phyloP scores from a whole-genome alignment of 1,284 basidiomycete genomes.

The Veloporphyrellus conicus region DNA sequence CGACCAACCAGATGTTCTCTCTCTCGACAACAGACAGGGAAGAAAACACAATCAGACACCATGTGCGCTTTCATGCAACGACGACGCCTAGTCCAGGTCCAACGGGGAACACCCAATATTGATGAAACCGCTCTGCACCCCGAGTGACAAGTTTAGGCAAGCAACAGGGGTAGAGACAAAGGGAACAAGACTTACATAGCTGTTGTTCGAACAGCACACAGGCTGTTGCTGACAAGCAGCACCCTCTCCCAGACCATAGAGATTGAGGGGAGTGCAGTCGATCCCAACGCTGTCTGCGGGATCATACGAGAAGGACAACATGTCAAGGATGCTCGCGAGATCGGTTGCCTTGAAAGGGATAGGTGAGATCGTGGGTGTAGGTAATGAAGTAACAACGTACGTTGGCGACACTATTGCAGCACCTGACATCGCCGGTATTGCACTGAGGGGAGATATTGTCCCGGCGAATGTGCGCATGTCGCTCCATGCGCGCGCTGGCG shows the following conservation, averaged over 20 bases:
- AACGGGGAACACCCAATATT: constrained; percentile 28
- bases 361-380: background rate
- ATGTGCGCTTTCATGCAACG: background rate
- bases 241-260: constrained; percentile 20
- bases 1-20: background rate
- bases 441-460: constrained; percentile 5
- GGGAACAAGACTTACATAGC: constrained; percentile 14
- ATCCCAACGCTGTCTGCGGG: constrained; percentile 23
- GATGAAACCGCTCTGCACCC: constrained; percentile 15
- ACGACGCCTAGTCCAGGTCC: constrained; percentile 15
- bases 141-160: background rate
- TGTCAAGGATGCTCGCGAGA: constrained; percentile 11
- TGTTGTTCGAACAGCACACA: constrained; percentile 20
- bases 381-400: constrained; percentile 8
- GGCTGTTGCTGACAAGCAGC: constrained; percentile 24
- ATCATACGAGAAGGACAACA: constrained; percentile 15
- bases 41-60: constrained; percentile 1
- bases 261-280: constrained; percentile 23
- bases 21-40: constrained; percentile 6
- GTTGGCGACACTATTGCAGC: constrained; percentile 18
- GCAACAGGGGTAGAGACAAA: background rate
- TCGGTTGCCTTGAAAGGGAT: constrained; percentile 7
- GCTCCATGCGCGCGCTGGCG: constrained; percentile 24
- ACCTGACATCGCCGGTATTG: constrained; percentile 15
- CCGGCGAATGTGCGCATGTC: constrained; percentile 11